phyloP scores from a whole-genome alignment of 106 monocot species.

The Acanthochlamys bracteata region DNA sequence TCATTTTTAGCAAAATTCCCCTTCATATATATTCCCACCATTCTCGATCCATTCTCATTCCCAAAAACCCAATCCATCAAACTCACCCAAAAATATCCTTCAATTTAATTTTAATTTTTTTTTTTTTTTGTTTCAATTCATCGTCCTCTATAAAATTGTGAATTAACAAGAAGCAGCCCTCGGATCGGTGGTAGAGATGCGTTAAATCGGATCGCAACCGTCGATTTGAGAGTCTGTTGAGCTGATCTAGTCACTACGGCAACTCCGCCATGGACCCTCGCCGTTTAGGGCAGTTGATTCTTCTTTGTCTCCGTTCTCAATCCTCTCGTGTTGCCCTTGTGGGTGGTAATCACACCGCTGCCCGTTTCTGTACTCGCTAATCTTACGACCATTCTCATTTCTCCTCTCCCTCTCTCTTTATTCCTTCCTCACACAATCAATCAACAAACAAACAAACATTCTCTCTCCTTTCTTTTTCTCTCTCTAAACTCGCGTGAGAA shows the following conservation, averaged over 20 bases:
- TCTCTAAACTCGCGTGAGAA: no score
- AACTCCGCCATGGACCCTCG: constrained; percentile 35
- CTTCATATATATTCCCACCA: no score
- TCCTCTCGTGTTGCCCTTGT: constrained; percentile 63
- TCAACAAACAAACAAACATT: background rate
- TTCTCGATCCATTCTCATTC: no score
- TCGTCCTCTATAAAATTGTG: no score
- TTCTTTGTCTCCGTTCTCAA: constrained; percentile 32
- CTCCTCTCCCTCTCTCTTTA: background rate
- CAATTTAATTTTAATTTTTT: no score
- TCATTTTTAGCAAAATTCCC: no score
- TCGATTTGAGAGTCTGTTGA: background rate
- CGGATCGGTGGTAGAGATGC: no score
- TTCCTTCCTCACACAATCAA: background rate
- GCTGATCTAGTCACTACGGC: background rate
- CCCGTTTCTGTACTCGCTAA: constrained; percentile 92
- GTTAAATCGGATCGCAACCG: no score
- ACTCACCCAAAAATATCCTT: no score
- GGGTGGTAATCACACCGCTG: constrained; percentile 95
- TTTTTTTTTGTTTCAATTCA: no score
- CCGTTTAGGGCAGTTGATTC: constrained; percentile 39
- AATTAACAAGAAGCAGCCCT: no score
- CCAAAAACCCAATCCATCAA: no score
- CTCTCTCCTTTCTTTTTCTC: background rate
- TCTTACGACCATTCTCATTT: background rate